phyloP scores from a whole-genome alignment of 495 filamentous ascomycete genomes.

The Platismatia glauca region DNA sequence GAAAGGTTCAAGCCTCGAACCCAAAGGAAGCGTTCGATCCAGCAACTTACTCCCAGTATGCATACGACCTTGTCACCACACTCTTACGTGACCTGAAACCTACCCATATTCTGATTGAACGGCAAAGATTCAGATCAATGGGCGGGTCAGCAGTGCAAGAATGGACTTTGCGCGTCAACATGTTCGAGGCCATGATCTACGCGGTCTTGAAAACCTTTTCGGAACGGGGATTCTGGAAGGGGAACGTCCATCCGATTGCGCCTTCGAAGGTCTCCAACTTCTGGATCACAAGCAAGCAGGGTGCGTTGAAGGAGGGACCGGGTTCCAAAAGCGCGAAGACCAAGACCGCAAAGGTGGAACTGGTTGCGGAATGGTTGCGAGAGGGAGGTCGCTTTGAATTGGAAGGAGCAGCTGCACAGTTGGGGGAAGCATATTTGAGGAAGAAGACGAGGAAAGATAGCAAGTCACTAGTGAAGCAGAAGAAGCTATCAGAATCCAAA shows the following conservation, averaged over 20 bases:
- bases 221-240: constrained; percentile 28
- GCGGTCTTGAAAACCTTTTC: constrained; percentile 56
- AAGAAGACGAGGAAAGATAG: constrained; percentile 34
- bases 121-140: constrained; percentile 72
- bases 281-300: constrained; percentile 29
- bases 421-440: constrained; percentile 38
- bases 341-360: constrained; percentile 57
- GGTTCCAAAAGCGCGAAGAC: constrained; percentile 19
- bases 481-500: neutral
- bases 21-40: constrained; percentile 47
- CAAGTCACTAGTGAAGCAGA: constrained; percentile 19
- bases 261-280: constrained; percentile 36
- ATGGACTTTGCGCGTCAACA: constrained; percentile 87
- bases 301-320: constrained; percentile 11
- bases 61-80: constrained; percentile 50
- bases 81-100: constrained; percentile 45
- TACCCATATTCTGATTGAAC: constrained; percentile 75
- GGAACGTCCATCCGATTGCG: constrained; percentile 31
- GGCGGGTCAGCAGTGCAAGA: constrained; percentile 60
- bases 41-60: constrained; percentile 45
- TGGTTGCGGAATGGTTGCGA: constrained; percentile 50
- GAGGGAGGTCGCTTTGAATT: constrained; percentile 26
- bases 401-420: constrained; percentile 30
- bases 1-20: neutral
- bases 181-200: constrained; percentile 83